These are phyloP conservation scores for Athelia psychrophila DNA, from an alignment of 1,284 basidiomycete species.

Conservation along the genomic window DNA sequence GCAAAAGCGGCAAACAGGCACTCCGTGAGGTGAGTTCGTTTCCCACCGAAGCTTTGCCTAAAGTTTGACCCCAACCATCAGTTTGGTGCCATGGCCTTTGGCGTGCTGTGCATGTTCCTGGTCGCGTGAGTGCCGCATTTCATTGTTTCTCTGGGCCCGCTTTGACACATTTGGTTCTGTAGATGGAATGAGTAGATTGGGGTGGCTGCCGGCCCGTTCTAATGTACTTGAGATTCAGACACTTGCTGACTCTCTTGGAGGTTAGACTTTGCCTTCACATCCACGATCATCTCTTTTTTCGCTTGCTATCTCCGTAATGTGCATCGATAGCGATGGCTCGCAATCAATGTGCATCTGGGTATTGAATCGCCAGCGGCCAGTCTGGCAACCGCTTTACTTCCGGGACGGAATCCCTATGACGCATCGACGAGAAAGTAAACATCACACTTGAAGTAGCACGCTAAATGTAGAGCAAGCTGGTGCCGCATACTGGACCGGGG, in stretches of 20 bases:
- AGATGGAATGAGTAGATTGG: conserved; percentile 82
- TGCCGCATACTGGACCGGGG: no score
- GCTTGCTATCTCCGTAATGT: background rate
- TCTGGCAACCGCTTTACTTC: no score
- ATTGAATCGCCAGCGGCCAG: no score
- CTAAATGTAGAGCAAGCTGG: no score
- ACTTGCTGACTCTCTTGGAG: no score
- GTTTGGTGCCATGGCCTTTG: conserved; percentile 89
- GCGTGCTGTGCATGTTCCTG: conserved; percentile 84
- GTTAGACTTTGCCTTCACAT: no score
- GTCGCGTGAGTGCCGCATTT: conserved; percentile 63
- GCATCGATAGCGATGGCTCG: no score
- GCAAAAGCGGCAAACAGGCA: conserved; percentile 82
- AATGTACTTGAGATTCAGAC: background rate
- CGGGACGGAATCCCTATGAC: no score
- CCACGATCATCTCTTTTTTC: background rate
- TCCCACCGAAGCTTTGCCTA: conserved; percentile 14
- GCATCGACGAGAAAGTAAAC: no score
- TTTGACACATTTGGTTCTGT: conserved; percentile 15
- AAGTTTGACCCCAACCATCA: conserved; percentile 29
- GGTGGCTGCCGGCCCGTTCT: background rate
- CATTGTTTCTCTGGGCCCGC: conserved; percentile 1
- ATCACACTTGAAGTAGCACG: no score
- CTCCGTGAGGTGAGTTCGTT: conserved; percentile 68
- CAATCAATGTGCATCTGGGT: no score